Evolutionary conservation across 441 rosid genomes (phyloP).

Genomic region (Arabidopsis hybrid): DNA sequence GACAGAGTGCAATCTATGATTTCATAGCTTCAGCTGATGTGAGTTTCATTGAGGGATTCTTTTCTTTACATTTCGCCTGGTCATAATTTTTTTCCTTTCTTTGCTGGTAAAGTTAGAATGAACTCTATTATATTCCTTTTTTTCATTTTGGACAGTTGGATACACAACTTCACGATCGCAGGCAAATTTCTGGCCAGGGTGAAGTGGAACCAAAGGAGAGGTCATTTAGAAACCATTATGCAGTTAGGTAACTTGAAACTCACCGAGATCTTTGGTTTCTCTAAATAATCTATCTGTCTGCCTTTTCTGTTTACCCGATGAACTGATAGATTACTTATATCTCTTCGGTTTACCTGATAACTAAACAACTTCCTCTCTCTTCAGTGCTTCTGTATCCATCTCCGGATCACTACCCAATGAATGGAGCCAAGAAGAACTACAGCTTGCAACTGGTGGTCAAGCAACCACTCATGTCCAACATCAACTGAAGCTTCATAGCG

Average conservation of each 20-base stretch:
- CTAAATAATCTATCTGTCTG: not conserved
- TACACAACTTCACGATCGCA: slow-evolving; percentile 65
- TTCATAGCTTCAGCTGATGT: slow-evolving; percentile 87
- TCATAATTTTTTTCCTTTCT: slow-evolving; percentile 12
- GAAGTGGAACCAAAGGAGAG: slow-evolving; percentile 45
- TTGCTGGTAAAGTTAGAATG: slow-evolving; percentile 6
- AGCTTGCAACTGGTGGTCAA: slow-evolving; percentile 74
- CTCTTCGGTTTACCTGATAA: not conserved
- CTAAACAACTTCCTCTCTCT: slow-evolving; percentile 34
- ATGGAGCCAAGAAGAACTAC: slow-evolving; percentile 82
- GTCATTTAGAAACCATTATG: slow-evolving; percentile 42
- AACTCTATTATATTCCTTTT: slow-evolving; percentile 17
- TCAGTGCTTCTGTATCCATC: slow-evolving; percentile 46
- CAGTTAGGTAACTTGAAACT: slow-evolving; percentile 49
- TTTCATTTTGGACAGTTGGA: slow-evolving; percentile 68
- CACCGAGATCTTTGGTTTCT: slow-evolving; percentile 11
- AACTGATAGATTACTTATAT: slow-evolving; percentile 12
- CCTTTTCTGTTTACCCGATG: slow-evolving; percentile 12
- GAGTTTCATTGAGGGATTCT: slow-evolving; percentile 44
- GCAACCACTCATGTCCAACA: slow-evolving; percentile 63
- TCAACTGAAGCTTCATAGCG: slow-evolving; percentile 77
- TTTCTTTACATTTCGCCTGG: slow-evolving; percentile 4
- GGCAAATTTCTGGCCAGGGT: slow-evolving; percentile 76
- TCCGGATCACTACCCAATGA: slow-evolving; percentile 45
- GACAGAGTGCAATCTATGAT: slow-evolving; percentile 89